These are phyloP conservation scores for Barbarea vulgaris DNA, from an alignment of 345 rosid species.

Conservation along the genomic window DNA sequence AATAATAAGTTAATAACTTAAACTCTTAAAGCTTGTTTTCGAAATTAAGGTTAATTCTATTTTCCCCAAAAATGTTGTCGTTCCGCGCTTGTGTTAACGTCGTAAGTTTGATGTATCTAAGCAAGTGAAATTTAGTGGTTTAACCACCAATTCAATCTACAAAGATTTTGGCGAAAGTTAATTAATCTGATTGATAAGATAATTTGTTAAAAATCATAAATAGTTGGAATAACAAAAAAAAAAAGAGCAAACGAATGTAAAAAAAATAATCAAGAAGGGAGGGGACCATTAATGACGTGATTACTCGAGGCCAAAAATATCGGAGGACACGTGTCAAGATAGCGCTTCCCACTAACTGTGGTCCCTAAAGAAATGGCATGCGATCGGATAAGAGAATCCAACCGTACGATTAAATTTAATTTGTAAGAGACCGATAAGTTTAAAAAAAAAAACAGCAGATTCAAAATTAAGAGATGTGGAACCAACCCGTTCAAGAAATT, in stretches of 20 bases:
- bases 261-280: neutral
- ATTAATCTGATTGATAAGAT: neutral
- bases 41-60: neutral
- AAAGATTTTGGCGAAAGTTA: no score
- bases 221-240: neutral
- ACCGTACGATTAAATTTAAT: conserved; percentile 5
- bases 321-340: conserved; percentile 32
- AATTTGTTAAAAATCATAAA: neutral
- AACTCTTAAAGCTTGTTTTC: neutral
- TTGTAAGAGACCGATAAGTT: conserved; percentile 13
- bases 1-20: no score
- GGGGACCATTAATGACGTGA: conserved; percentile 32
- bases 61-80: no score
- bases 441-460: neutral
- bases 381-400: conserved; percentile 32
- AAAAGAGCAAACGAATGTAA: neutral
- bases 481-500: conserved; percentile 20
- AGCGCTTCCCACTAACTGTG: conserved; percentile 1
- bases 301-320: conserved; percentile 2
- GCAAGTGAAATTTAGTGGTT: no score
- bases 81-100: neutral
- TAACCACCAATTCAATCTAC: no score
- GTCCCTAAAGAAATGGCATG: conserved; percentile 34
- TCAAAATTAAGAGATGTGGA: neutral
- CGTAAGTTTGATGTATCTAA: neutral